A percentile compares a stretch with the other conserved stretches of the same genome.
phyloP scores from a whole-genome alignment of 208 protist species.

The Leptomonas seymouri region DNA sequence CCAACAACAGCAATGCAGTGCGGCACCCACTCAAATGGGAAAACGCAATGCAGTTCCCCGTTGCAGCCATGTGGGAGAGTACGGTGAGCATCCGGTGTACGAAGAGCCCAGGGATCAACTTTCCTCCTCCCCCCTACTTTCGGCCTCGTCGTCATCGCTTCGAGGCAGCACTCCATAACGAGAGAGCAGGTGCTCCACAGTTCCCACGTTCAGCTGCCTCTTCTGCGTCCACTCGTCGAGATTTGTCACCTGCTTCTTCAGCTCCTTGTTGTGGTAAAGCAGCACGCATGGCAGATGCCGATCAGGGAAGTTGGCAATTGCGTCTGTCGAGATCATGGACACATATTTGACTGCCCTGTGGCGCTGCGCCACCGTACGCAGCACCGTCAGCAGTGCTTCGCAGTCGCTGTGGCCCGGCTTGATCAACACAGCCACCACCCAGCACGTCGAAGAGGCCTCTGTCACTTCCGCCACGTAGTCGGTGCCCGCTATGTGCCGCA shows the following conservation, averaged over 20 bases:
- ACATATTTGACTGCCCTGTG: slow-evolving; percentile 81
- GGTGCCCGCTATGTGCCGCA: slow-evolving; percentile 63
- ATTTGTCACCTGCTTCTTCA: slow-evolving; percentile 74
- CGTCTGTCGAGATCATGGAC: slow-evolving; percentile 81
- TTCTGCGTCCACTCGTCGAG: slow-evolving; percentile 58
- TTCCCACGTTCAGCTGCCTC: slow-evolving; percentile 42
- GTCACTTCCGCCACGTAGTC: slow-evolving; percentile 88
- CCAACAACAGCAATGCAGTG: no score
- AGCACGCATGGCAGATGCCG: slow-evolving; percentile 83
- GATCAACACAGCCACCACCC: slow-evolving; percentile 76
- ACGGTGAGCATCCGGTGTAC: neutral
- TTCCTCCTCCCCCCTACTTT: slow-evolving; percentile 1
- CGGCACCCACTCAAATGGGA: no score
- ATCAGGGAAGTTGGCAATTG: slow-evolving; percentile 80
- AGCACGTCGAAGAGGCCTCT: slow-evolving; percentile 61
- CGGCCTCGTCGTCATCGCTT: slow-evolving; percentile 28
- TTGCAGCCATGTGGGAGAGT: neutral
- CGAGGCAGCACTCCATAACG: slow-evolving; percentile 49
- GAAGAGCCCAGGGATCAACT: no score
- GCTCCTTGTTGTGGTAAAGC: slow-evolving; percentile 69
- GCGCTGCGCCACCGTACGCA: slow-evolving; percentile 73
- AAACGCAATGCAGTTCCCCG: no score
- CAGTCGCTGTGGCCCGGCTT: slow-evolving; percentile 73
- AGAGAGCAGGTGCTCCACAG: slow-evolving; percentile 55
- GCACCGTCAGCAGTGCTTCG: slow-evolving; percentile 76